phyloP scores from a whole-genome alignment of 192 early-diverging fungal species.

The Umbelopsis ramanniana region DNA sequence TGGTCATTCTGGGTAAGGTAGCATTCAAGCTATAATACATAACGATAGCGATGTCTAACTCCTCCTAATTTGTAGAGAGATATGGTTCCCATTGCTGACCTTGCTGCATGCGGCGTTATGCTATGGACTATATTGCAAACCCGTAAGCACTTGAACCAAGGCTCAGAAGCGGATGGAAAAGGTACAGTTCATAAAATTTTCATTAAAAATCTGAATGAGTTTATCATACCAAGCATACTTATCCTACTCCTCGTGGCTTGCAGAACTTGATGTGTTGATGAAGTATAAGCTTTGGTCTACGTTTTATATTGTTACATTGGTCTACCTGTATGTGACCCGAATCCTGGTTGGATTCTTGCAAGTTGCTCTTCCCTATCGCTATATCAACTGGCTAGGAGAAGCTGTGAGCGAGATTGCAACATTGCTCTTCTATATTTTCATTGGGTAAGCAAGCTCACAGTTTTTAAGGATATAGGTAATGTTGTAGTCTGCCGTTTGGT shows the following conservation, averaged over 20 bases:
- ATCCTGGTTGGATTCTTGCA: constrained; percentile 52
- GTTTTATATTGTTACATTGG: constrained; percentile 55
- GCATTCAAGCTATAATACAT: neutral
- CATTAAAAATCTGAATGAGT: neutral
- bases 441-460: constrained; percentile 44
- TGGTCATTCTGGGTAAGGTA: constrained; percentile 57
- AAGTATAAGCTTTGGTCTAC: constrained; percentile 60
- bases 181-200: constrained; percentile 28
- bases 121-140: constrained; percentile 59
- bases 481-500: neutral
- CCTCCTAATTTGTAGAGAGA: constrained; percentile 26
- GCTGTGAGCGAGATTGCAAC: constrained; percentile 51
- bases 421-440: constrained; percentile 50
- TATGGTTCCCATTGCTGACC: constrained; percentile 50
- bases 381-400: constrained; percentile 56
- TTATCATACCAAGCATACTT: neutral
- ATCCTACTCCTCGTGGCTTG: neutral
- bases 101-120: constrained; percentile 50
- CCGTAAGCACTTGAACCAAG: constrained; percentile 48
- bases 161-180: constrained; percentile 54
- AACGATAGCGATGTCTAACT: neutral
- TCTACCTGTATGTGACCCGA: constrained; percentile 56
- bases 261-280: constrained; percentile 48
- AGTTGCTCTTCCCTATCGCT: constrained; percentile 52
- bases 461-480: neutral